phyloP scores from a whole-genome alignment of 169 alveolate genomes.

The Plasmodium vinckei region DNA sequence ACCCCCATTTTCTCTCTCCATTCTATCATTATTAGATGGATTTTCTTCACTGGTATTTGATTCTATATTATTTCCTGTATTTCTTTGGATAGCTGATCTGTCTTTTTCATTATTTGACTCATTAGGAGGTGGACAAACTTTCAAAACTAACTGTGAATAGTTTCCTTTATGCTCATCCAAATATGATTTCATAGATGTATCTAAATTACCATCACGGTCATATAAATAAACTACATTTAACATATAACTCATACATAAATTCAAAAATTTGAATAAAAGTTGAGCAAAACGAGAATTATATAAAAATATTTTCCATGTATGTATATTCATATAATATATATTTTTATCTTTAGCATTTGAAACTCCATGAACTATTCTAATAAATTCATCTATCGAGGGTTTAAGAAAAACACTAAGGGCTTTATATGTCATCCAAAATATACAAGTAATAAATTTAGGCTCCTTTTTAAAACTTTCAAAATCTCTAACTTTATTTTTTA shows the following conservation, averaged over 20 bases:
- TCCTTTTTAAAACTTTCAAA: slow-evolving; percentile 73
- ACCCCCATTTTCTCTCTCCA: background rate
- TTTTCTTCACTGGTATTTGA: background rate
- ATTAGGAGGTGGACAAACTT: slow-evolving; percentile 64
- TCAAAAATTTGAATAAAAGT: slow-evolving; percentile 78
- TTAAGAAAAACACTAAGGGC: slow-evolving; percentile 86
- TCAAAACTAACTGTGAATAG: slow-evolving; percentile 47
- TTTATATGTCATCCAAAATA: slow-evolving; percentile 89
- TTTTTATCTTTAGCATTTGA: slow-evolving; percentile 76
- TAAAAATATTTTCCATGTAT: slow-evolving; percentile 79
- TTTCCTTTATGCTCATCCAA: slow-evolving; percentile 49
- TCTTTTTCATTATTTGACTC: slow-evolving; percentile 8
- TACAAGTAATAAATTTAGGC: slow-evolving; percentile 87
- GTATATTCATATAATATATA: slow-evolving; percentile 78
- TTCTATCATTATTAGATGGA: background rate
- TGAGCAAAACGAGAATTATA: slow-evolving; percentile 76
- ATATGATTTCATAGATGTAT: slow-evolving; percentile 33
- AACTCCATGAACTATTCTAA: slow-evolving; percentile 77
- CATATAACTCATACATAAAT: slow-evolving; percentile 77
- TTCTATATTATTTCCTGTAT: background rate
- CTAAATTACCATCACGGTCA: slow-evolving; percentile 52
- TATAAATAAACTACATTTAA: slow-evolving; percentile 76
- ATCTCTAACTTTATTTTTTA: slow-evolving; percentile 51
- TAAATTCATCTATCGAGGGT: slow-evolving; percentile 84
- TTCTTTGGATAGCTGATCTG: background rate